Base-by-base conservation (phyloP, 2,329 filamentous ascomycete genomes). In the Nothophoma quercina region DNA sequence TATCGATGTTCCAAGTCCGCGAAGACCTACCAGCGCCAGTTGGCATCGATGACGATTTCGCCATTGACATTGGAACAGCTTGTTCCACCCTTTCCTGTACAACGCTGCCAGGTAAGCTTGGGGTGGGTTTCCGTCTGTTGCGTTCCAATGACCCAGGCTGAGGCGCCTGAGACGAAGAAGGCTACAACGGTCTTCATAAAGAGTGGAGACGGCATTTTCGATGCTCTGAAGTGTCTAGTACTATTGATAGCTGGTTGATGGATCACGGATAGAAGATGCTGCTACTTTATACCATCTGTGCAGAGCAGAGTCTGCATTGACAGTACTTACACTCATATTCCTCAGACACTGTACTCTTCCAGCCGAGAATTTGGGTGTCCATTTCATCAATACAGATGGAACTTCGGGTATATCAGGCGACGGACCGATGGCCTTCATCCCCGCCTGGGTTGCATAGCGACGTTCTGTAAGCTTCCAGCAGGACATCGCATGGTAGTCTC, bases 21-120 rank as follows among this genome's bases (percentile, higher is more conserved):
- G 2, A 8, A 13, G 2, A 23, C 29, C 7, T 13, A 52, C 42
- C 50, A 80, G 48, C 78, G 76, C 77, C 77, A 80, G 64, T 79
- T 79, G 41, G 74, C 68, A 43, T 78, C 76, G 12, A 78, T 65
- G 13, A 73, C 70, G 35, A 78, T 60, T 33, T 70, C 59, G 18
- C 67, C 72, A 21, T 67, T 62, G 34, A 71, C 60, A 12, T 61
- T 71, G 21, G 63, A 65, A 46, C 74, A 77, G 53, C 61, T 65
- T 16, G 30, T 62, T 29, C 67, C 64, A 5, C 71, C 72, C 32
- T 68, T 70, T 4, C 67, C 64, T 10, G 73, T 74, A 50, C 75
- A 78, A 22, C 51, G 59, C 55, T 75, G 66, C 63, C 70, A 75
- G 22, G 62, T 68, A 50, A 78, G 58, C 15, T 66, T 58, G 19